Conservation (phyloP, 257 asterid species). For the Nicotiana obtusifolia region DNA sequence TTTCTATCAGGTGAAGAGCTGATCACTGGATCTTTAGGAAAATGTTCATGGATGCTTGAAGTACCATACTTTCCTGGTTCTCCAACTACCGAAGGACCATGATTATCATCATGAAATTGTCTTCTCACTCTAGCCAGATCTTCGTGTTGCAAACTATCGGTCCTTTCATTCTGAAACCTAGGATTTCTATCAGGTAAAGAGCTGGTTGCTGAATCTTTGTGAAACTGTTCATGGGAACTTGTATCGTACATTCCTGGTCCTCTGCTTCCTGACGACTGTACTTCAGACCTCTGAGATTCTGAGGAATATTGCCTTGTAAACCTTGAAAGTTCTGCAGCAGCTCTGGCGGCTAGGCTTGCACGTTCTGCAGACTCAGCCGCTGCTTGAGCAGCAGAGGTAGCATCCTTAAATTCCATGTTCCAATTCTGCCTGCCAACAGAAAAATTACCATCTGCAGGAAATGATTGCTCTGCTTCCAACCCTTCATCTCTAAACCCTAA, state of each 20-base stretch:
- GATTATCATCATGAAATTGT: conserved; percentile 22
- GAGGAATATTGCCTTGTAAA: conserved; percentile 31
- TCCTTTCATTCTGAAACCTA: conserved; percentile 25
- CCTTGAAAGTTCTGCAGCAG: conserved; percentile 80
- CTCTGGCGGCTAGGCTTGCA: conserved; percentile 87
- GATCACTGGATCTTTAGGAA: conserved; percentile 30
- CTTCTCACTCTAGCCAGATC: conserved; percentile 19
- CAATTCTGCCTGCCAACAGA: conserved; percentile 37
- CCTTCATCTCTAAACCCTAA: conserved; percentile 25
- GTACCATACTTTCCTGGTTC: conserved; percentile 22
- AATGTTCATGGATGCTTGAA: conserved; percentile 22
- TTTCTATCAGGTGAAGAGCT: conserved; percentile 19
- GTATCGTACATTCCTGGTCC: conserved; percentile 24
- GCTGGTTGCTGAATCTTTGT: conserved; percentile 29
- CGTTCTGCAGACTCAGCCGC: conserved; percentile 93
- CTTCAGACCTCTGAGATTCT: conserved; percentile 30
- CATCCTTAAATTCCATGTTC: conserved; percentile 86
- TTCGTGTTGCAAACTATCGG: conserved; percentile 21
- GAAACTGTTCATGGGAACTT: conserved; percentile 21
- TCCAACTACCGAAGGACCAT: conserved; percentile 29
- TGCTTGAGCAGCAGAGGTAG: conserved; percentile 80
- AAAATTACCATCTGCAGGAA: conserved; percentile 32
- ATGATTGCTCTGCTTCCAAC: conserved; percentile 17
- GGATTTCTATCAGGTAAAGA: conserved; percentile 21
- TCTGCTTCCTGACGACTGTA: conserved; percentile 25